phyloP scores from a whole-genome alignment of 2,329 filamentous ascomycete genomes.

The Sclerotinia trifoliorum region DNA sequence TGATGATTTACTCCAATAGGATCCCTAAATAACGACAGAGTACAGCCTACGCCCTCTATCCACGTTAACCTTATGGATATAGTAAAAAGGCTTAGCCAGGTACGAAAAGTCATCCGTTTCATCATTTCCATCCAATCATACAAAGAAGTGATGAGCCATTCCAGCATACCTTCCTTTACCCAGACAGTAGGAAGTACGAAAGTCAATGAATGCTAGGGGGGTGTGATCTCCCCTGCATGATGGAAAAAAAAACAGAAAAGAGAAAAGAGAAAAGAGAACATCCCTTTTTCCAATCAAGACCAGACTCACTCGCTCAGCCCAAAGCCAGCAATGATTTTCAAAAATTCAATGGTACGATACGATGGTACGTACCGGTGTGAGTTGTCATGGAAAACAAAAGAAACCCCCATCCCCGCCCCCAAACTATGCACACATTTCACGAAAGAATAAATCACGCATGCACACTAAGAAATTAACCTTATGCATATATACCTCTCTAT shows the following conservation, averaged over 20 bases:
- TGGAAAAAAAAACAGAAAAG: background rate
- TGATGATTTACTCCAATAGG: background rate
- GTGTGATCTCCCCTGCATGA: conserved; percentile 10
- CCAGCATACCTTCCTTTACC: background rate
- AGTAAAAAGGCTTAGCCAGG: conserved; percentile 3
- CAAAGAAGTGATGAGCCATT: no score
- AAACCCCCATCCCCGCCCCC: no score
- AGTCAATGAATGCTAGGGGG: background rate
- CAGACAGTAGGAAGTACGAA: background rate
- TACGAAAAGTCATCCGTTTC: background rate
- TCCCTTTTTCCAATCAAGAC: background rate
- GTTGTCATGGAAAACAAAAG: background rate
- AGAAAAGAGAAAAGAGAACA: background rate
- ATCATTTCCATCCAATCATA: background rate
- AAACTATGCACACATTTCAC: background rate
- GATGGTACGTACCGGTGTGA: background rate
- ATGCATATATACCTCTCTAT: background rate
- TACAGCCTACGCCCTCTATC: no score
- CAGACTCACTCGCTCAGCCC: no score
- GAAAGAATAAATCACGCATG: conserved; percentile 1
- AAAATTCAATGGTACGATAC: background rate
- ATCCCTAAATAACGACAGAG: no score
- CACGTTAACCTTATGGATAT: background rate
- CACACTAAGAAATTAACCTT: background rate
- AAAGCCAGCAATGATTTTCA: background rate